Evolutionary conservation across 139 green algal species (phyloP).

Genomic region (Haematococcus sp.): DNA sequence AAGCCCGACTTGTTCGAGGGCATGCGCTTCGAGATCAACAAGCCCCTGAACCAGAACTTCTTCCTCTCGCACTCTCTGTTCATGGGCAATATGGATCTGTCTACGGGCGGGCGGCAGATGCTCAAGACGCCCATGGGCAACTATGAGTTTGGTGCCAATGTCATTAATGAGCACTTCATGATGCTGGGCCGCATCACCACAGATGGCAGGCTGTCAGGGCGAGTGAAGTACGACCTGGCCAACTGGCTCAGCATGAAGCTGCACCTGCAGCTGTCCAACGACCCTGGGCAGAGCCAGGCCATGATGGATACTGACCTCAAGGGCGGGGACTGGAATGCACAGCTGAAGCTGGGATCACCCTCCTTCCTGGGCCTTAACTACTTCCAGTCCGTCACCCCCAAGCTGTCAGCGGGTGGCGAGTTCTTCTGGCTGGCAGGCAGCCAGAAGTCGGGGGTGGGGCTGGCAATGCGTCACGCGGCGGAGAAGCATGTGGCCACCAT

Average conservation of each 20-base stretch:
- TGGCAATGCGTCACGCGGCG: constrained; percentile 69
- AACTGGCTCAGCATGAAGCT: constrained; percentile 75
- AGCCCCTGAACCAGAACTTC: constrained; percentile 97
- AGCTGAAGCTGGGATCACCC: constrained; percentile 94
- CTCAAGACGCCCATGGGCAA: constrained; percentile 86
- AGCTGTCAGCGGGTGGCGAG: constrained; percentile 77
- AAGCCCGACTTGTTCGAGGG: constrained; percentile 98
- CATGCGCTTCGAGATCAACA: constrained; percentile 95
- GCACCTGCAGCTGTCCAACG: constrained; percentile 82
- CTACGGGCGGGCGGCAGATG: constrained; percentile 51
- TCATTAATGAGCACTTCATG: constrained; percentile 73
- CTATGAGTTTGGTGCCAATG: constrained; percentile 99
- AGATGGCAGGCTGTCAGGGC: constrained; percentile 77
- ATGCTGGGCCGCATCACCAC: constrained; percentile 86
- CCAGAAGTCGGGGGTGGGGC: constrained; percentile 72
- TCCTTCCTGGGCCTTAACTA: constrained; percentile 93
- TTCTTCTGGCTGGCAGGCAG: constrained; percentile 92
- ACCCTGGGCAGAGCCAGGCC: constrained; percentile 57
- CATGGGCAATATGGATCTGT: constrained; percentile 93
- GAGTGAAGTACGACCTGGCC: constrained; percentile 79
- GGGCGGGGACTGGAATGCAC: constrained; percentile 92
- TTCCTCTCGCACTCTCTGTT: constrained; percentile 84
- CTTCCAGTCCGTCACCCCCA: constrained; percentile 91
- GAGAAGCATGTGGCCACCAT: constrained; percentile 74
- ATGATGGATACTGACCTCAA: constrained; percentile 58